These are phyloP conservation scores for Vitis hybrid DNA, from an alignment of 177 flowering plant species.

Conservation along the genomic window DNA sequence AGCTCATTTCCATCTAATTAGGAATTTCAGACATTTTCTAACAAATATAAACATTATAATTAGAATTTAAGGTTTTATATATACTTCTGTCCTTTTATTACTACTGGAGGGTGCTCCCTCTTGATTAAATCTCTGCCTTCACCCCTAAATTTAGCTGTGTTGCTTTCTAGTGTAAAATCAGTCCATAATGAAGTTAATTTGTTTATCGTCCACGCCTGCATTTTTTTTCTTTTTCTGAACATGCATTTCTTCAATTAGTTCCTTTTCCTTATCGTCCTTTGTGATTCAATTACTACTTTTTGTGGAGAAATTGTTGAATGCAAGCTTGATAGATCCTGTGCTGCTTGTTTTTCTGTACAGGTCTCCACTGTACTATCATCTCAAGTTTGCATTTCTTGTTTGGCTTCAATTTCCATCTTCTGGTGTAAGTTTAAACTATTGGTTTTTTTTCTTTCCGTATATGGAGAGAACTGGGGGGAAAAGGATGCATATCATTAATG, in stretches of 20 bases:
- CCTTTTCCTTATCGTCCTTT: neutral
- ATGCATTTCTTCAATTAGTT: neutral
- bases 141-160: too few species aligned
- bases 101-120: too few species aligned
- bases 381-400: conserved; percentile 90
- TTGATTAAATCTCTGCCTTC: too few species aligned
- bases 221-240: neutral
- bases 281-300: neutral
- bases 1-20: too few species aligned
- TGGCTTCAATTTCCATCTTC: conserved; percentile 86
- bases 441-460: neutral
- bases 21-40: too few species aligned
- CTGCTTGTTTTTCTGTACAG: conserved; percentile 31
- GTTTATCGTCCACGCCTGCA: neutral
- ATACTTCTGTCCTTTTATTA: too few species aligned
- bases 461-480: neutral
- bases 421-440: conserved; percentile 41
- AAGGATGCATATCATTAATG: neutral
- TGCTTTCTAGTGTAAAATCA: neutral
- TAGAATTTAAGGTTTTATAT: too few species aligned
- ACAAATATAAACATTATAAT: too few species aligned
- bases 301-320: neutral
- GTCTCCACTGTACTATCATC: conserved; percentile 77
- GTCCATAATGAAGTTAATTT: neutral
- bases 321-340: neutral